Evolutionary conservation across 129 eudicot species (phyloP), one percentile per base, ranked within the genome.

Genomic region (Dittrichia graveolens): DNA sequence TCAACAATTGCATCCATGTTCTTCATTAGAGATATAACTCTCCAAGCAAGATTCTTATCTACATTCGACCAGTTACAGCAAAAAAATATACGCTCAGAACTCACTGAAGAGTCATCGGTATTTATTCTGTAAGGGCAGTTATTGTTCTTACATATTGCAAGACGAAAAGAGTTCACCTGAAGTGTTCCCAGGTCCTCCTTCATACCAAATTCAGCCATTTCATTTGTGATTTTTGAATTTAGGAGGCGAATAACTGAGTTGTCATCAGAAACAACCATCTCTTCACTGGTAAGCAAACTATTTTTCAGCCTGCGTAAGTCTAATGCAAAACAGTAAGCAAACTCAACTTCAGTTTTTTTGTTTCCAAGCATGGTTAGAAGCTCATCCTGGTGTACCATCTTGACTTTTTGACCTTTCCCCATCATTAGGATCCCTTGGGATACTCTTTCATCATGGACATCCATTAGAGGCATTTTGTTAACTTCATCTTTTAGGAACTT

Each of bases 1-100:
- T 24, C 59, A 71, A 66, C 73, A 65, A 45, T 67, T 6, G 65
- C 35, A 53, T 78, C 80, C 73, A 85, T 46, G 54, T 69, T 79
- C 82, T 78, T 87, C 71, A 87, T 62, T 8, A 60, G 13, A 60
- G 88, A 82, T 43, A 86, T 76, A 69, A 86, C 78, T 73, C 76
- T 85, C 94, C 93, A 81, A 76, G 89, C 93, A 73, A 85, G 78
- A 46, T 79, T 45, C 65, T 85, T 80, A 47, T 90, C 94, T 42
- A 74, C 72, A 61, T 47, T 72, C 52, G 82, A 80, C 94, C 93
- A 90, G 12, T 72, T 75, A 73, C 93, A 90, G 77, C 96, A 85
- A 67, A 83, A 79, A 40, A 73, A 65, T 6, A 78, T 48, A 0
- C 70, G 44, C n/a, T 75, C 77, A 52, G 73, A 70, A 5, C 13